Conservation (phyloP, 306 rosid species). For the Gynostemma pentaphyllum region DNA sequence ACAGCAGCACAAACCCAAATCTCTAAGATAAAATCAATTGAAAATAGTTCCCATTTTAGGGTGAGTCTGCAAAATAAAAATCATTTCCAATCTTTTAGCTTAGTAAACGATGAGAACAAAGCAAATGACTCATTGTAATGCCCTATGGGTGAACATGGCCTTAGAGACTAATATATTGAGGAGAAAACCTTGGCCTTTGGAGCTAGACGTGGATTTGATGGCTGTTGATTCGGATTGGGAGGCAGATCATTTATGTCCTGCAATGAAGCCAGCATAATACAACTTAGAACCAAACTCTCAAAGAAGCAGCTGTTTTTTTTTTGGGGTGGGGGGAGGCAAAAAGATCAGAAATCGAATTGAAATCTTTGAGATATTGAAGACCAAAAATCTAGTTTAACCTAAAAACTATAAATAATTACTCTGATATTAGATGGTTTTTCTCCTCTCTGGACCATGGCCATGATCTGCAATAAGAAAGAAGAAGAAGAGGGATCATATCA, state of each 20-base stretch:
- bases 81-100: not conserved
- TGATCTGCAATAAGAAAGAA: constrained; percentile 47
- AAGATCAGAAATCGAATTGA: not conserved
- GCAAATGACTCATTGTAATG: not conserved
- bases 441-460: constrained; percentile 90
- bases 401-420: constrained; percentile 26
- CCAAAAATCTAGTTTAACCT: not conserved
- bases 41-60: not conserved
- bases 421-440: constrained; percentile 75
- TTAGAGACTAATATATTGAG: not conserved
- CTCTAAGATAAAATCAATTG: not conserved
- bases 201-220: constrained; percentile 56
- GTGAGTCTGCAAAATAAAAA: not conserved
- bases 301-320: not conserved
- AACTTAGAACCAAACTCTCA: constrained; percentile 9
- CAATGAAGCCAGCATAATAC: constrained; percentile 18
- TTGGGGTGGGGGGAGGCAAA: no score
- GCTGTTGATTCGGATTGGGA: constrained; percentile 66
- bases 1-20: no score
- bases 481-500: not conserved
- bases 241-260: constrained; percentile 66
- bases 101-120: not conserved
- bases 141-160: not conserved
- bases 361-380: not conserved
- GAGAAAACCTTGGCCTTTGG: constrained; percentile 50